Base-by-base conservation (phyloP, 1,139 yeast genomes). In the Yamadazyma pseudoaaseri region DNA sequence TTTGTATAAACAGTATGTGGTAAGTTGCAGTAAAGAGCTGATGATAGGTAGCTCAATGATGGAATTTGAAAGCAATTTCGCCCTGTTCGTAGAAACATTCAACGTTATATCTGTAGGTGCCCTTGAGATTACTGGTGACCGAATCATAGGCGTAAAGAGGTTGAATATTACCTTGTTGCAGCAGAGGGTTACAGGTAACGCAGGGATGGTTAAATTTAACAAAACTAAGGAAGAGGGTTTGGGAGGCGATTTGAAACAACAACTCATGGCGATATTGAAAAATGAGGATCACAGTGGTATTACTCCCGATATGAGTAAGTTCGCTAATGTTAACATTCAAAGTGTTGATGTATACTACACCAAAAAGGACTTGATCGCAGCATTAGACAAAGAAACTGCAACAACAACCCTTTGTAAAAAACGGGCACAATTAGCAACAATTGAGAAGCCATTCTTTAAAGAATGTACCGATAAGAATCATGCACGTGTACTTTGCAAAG, bases 381-480 rank as follows among this genome's bases (percentile, higher is more conserved):
- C 56, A 5, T 47, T 58, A 31, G 42, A 48, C 5, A 48, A 41
- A 16, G 52, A 56, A 1, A 38, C 51, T 9, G 41, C 44, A 16
- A 43, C 49, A 2, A 36, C 39, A 34, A 16, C 31, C 26, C 21
- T 52, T 41, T 24, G 40, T 30, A 36, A 38, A 39, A 13, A 31
- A 30, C 26, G 53, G 42, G 32, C 41, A 25, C 23, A 37, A 29
- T 3, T 29, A 1, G 14, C 24, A 10, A 31, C 34, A 9, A 11
- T 18, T 4, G 17, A 23, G 16, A 37, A 31, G 20, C 75, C 76
- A 3, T 81, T 76, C 47, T 60, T 65, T 36, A 75, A 75, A 8
- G 70, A 74, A 5, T 83, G 92, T 49, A 62, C 65, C 29, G 65
- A 74, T 30, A 30, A 44, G 3, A 50, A 53, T 6, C 92, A 83